Percentiles rank a stretch among this genome's conserved stretches.
Evolutionary conservation across 768 basidiomycete species (phyloP).

Genomic region (Boletus edulis): DNA sequence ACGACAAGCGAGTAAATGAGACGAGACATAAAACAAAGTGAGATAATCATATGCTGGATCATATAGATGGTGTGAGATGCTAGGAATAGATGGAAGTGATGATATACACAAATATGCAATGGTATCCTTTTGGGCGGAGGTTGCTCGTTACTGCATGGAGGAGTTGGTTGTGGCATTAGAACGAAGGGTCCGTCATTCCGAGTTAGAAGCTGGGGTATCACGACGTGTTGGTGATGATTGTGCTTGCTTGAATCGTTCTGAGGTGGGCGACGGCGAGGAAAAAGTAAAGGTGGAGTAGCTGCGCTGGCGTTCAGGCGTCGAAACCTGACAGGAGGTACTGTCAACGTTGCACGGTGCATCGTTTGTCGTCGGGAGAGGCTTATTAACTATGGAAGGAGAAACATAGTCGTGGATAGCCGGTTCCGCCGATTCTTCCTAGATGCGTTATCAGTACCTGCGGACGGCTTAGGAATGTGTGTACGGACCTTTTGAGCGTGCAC

Average conservation of each 20-base stretch:
- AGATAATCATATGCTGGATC: slow-evolving; percentile 24
- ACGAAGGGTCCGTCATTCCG: slow-evolving; percentile 15
- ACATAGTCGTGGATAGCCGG: slow-evolving; percentile 59
- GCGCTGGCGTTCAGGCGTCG: slow-evolving; percentile 71
- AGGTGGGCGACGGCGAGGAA: slow-evolving; percentile 65
- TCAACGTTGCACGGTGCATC: slow-evolving; percentile 30
- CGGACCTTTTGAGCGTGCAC: slow-evolving; percentile 49
- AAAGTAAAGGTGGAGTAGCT: slow-evolving; percentile 79
- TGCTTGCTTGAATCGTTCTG: slow-evolving; percentile 50
- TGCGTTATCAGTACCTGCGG: background rate
- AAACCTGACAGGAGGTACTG: slow-evolving; percentile 65
- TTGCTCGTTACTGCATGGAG: slow-evolving; percentile 7
- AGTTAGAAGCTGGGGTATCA: slow-evolving; percentile 18
- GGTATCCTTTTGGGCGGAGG: slow-evolving; percentile 23
- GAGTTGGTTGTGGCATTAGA: background rate
- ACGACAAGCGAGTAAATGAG: slow-evolving; percentile 30
- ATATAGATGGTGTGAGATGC: slow-evolving; percentile 30
- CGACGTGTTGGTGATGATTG: slow-evolving; percentile 32
- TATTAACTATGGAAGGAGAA: slow-evolving; percentile 18
- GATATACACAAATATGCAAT: slow-evolving; percentile 34
- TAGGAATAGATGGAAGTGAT: slow-evolving; percentile 31
- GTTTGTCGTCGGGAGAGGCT: slow-evolving; percentile 30
- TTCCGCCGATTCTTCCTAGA: slow-evolving; percentile 53
- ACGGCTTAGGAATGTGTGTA: slow-evolving; percentile 6
- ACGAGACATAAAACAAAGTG: slow-evolving; percentile 22